Evolutionary conservation across 106 monocot genomes (phyloP), one percentile per base, ranked within the genome.

Genomic region (Platanthera guangdongensis): DNA sequence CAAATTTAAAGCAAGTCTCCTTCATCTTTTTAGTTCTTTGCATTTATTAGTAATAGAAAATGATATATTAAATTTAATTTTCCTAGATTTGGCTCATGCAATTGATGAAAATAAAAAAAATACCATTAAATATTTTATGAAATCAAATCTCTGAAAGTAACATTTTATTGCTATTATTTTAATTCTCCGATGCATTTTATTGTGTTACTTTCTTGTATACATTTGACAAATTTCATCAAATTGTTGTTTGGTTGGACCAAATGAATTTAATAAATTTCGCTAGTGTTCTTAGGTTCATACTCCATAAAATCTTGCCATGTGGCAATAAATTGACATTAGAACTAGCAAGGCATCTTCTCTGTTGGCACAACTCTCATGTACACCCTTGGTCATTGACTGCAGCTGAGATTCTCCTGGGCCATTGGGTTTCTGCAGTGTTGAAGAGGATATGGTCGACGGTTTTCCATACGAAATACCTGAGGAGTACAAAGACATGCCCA

Each of bases 351-450:
- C 74, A 64, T 60, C 84, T 52, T 77, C 25, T 47, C 71, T 45
- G 32, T 82, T 84, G 47, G 79, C 73, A 74, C n/a, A 82, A 18
- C 83, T 90, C 95, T 92, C 92, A 93, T 95, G 81, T 85, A 89
- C 78, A 89, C 50, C 86, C 81, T 90, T 97, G 47, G 86, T 89
- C 78, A 91, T 87, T 89, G 84, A 94, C 92, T 96, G 94, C 97
- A 99, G 97, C 94, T 95, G 94, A 95, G 94, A 94, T 88, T 86
- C 85, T 90, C 87, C 81, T 90, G 87, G 81, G 86, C 89, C 91
- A 83, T 90, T 95, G 86, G 87, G 83, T 95, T 95, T 95, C 94
- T 94, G 97, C 97, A 99, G 97, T 94, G 88, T 99, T 85, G 97
- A 99, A 92, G 94, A 99, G 89, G 97, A 99, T 81, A 99, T 99